A percentile compares a stretch with the other conserved stretches of the same genome.
phyloP scores from a whole-genome alignment of 805 yeast genomes.

The Lipomyces kockii region DNA sequence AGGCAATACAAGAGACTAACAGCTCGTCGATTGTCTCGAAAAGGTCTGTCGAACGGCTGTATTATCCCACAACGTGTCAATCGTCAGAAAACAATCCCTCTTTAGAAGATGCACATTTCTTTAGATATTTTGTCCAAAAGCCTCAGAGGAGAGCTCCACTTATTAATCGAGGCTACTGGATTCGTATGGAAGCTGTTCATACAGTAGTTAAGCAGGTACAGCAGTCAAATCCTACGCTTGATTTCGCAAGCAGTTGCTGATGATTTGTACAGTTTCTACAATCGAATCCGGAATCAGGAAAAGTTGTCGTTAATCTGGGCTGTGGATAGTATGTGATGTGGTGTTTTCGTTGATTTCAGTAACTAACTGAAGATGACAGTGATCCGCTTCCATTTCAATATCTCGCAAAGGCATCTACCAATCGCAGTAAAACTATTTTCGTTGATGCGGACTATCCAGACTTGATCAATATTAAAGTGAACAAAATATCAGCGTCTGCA shows the following conservation, averaged over 20 bases:
- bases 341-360: conserved; percentile 32
- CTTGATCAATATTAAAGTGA: conserved; percentile 59
- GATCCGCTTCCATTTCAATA: conserved; percentile 64
- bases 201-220: conserved; percentile 55
- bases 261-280: conserved; percentile 15
- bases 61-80: conserved; percentile 34
- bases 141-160: conserved; percentile 75
- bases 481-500: conserved; percentile 54
- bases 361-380: conserved; percentile 27
- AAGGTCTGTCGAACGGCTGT: conserved; percentile 74
- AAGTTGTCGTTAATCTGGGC: conserved; percentile 68
- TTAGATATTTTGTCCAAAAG: conserved; percentile 68
- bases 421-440: conserved; percentile 51
- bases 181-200: conserved; percentile 72
- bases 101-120: conserved; percentile 49
- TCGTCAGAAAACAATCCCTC: not conserved
- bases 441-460: conserved; percentile 80
- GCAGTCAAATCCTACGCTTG: not conserved
- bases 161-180: conserved; percentile 83
- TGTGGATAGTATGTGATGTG: conserved; percentile 62
- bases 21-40: conserved; percentile 83
- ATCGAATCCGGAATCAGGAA: conserved; percentile 33
- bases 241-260: conserved; percentile 1
- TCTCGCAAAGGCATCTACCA: conserved; percentile 45
- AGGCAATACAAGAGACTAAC: conserved; percentile 82